Conservation (phyloP, 2,329 filamentous ascomycete species). For the Stromatinia cepivora region DNA sequence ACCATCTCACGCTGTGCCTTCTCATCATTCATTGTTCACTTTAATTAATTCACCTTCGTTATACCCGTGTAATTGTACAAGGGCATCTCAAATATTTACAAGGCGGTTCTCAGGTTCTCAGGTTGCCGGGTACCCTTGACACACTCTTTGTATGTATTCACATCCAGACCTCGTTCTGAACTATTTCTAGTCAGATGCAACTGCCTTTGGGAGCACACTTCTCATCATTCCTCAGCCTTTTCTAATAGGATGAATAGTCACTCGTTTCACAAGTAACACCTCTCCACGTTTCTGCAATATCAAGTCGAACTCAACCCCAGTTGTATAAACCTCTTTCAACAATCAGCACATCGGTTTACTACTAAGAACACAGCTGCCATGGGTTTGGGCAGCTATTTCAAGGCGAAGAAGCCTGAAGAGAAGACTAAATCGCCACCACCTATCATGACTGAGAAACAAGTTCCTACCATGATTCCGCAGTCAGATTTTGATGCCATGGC, state of each 20-base stretch:
- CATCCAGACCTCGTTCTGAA: background rate
- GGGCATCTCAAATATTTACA: background rate
- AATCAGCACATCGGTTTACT: background rate
- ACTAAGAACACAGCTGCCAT: slow-evolving; percentile 45
- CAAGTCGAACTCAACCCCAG: background rate
- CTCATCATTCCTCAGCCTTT: background rate
- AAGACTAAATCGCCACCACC: slow-evolving; percentile 24
- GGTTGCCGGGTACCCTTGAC: background rate
- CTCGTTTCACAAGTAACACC: background rate
- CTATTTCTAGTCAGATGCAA: background rate
- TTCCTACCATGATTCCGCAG: slow-evolving; percentile 28
- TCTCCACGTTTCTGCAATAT: slow-evolving; percentile 3
- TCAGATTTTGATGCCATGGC: slow-evolving; percentile 46
- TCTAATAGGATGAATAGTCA: background rate
- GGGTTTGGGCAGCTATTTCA: slow-evolving; percentile 65
- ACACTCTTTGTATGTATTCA: slow-evolving; percentile 19
- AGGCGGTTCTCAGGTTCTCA: background rate
- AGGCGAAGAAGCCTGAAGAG: slow-evolving; percentile 49
- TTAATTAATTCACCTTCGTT: background rate
- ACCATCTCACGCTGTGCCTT: background rate
- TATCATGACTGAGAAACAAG: slow-evolving; percentile 50
- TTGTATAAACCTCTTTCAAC: background rate
- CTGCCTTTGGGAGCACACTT: background rate
- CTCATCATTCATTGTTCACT: background rate
- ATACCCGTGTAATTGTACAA: background rate